Evolutionary conservation across 441 rosid species (phyloP), one percentile per base, ranked within the genome.

Genomic region (Populus hybrid): DNA sequence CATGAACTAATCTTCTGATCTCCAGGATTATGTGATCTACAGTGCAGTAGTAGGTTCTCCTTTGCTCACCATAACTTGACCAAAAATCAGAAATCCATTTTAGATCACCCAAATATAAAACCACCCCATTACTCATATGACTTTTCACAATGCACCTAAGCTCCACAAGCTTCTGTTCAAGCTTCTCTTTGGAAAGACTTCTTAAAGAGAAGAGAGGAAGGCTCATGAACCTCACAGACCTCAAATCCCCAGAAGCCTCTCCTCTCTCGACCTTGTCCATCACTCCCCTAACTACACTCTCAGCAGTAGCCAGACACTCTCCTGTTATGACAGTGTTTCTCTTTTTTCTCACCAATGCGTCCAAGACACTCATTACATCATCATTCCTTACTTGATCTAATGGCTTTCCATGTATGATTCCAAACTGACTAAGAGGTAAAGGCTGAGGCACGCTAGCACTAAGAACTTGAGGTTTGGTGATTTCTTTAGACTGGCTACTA

Each of bases 61-160:
- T 82, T 66, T 85, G 88, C 79, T 88, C 85, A 36, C 85, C 82
- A 69, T 84, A 85, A 40, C 38, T 82, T 21, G 93, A 82, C 94
- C 91, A 89, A 78, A 85, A 82, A 65, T 91, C 92, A 26, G 89
- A 82, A 63, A 89, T 83, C 86, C 89, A 89, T 69, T 86, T 83
- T 38, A 91, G 83, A 81, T 91, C 94, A 77, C 94, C 96, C 67
- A 91, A 66, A 68, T 89, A 91, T 71, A 91, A 77, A 46, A 90
- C 85, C 14, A 87, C 81, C 69, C 91, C 94, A 73, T 86, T 84
- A 57, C 83, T 87, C 30, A 75, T 21, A 63, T 80, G 82, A 76
- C 84, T 84, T 75, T 85, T 87, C 66, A 85, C 83, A 14, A 73
- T 83, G 82, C 84, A 82, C 74, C 88, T 87, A 34, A 91, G 85